These are phyloP conservation scores for Tulasnella sp. DNA, from an alignment of 768 basidiomycete genomes.

Conservation along the genomic window DNA sequence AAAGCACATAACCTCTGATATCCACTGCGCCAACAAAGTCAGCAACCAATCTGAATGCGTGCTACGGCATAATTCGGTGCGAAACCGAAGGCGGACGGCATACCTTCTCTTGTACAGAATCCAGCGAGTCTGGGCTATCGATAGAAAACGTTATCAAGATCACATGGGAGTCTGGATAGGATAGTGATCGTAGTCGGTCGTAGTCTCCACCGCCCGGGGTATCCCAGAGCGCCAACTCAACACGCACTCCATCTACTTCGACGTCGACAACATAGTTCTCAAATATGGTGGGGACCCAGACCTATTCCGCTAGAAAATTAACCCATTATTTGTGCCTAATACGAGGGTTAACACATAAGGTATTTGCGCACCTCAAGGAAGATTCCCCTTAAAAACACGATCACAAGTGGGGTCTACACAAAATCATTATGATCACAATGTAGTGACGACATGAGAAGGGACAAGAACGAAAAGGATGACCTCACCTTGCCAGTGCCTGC, in stretches of 20 bases:
- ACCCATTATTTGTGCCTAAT: too few species aligned
- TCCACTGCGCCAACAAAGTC: conserved; percentile 55
- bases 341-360: too few species aligned
- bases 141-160: conserved; percentile 99
- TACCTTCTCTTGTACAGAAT: conserved; percentile 99
- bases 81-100: conserved; percentile 23
- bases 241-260: conserved; percentile 95
- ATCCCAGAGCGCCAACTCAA: conserved; percentile 99
- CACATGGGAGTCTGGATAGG: conserved; percentile 99
- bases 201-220: conserved; percentile 99
- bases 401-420: too few species aligned
- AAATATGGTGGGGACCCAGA: conserved; percentile 97
- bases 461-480: too few species aligned
- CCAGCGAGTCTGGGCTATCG: conserved; percentile 94
- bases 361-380: too few species aligned
- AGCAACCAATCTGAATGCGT: neutral
- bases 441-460: too few species aligned
- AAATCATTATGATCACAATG: too few species aligned
- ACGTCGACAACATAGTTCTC: conserved; percentile 99
- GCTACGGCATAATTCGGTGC: neutral
- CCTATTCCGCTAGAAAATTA: too few species aligned
- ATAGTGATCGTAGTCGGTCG: conserved; percentile 93
- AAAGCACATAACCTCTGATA: conserved; percentile 97
- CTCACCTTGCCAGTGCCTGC: too few species aligned
- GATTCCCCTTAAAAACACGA: too few species aligned